Conservation (phyloP, 2,329 filamentous ascomycete genomes). For the Aspergillus caelatus region DNA sequence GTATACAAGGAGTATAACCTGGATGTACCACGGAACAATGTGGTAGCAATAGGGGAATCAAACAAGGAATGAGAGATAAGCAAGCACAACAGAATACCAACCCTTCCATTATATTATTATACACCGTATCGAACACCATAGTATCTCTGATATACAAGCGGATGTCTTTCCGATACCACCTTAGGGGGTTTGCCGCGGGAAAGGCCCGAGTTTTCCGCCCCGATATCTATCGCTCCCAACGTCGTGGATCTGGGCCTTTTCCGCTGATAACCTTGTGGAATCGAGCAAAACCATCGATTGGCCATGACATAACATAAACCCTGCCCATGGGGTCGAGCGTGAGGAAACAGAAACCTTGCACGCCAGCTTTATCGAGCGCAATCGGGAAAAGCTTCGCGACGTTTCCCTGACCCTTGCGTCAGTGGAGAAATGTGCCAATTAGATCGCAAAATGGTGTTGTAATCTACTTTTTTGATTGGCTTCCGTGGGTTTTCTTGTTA, state of each 20-base stretch:
- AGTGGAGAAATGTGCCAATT: conserved; percentile 25
- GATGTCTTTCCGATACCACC: conserved; percentile 23
- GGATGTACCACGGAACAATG: neutral
- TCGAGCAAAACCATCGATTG: conserved; percentile 23
- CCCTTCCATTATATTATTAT: conserved; percentile 26
- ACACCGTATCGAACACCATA: conserved; percentile 15
- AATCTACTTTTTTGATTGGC: conserved; percentile 24
- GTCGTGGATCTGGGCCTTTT: conserved; percentile 30
- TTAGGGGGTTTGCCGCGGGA: conserved; percentile 37
- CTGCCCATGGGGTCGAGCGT: conserved; percentile 6
- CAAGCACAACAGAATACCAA: conserved; percentile 17
- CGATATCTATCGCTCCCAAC: conserved; percentile 26
- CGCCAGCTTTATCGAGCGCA: conserved; percentile 23
- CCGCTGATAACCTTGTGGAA: conserved; percentile 36
- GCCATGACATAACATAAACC: conserved; percentile 29
- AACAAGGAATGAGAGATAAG: neutral
- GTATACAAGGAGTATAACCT: conserved; percentile 1
- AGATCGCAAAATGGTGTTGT: conserved; percentile 10
- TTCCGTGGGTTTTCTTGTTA: conserved; percentile 25
- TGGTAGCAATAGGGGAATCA: neutral
- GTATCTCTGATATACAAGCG: conserved; percentile 36
- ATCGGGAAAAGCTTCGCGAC: conserved; percentile 23
- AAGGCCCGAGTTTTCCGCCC: conserved; percentile 36
- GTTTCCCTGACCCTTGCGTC: conserved; percentile 19
- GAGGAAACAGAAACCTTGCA: conserved; percentile 20